Evolutionary conservation across 1,284 basidiomycete genomes (phyloP).

Genomic region (Mycena citricolor): DNA sequence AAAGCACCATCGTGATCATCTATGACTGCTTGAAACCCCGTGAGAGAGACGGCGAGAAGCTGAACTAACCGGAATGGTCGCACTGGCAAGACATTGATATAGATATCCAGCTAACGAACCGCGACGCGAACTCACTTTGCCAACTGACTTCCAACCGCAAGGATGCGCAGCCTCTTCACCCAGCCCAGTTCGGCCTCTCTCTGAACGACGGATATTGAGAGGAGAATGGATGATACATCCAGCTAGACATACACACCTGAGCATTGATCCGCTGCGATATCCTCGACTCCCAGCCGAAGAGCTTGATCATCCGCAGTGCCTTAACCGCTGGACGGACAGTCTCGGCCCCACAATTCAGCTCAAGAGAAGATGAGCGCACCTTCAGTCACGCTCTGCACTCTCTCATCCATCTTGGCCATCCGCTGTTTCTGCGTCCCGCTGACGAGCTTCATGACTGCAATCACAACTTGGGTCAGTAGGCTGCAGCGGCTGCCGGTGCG

Average conservation of each 20-base stretch:
- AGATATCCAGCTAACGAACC: no score
- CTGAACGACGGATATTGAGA: no score
- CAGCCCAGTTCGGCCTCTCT: constrained; percentile 55
- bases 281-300: constrained; percentile 65
- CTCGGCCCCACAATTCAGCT: not conserved
- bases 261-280: constrained; percentile 52
- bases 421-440: constrained; percentile 27
- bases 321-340: constrained; percentile 33
- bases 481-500: no score
- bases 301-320: constrained; percentile 60
- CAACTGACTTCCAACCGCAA: constrained; percentile 42
- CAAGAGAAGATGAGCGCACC: constrained; percentile 15
- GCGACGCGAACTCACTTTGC: no score
- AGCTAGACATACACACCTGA: no score
- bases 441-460: no score
- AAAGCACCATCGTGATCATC: no score
- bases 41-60: no score
- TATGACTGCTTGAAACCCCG: no score
- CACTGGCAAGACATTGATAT: no score
- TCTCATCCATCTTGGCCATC: constrained; percentile 41
- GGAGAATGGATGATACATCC: no score
- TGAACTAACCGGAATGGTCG: no score
- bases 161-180: constrained; percentile 44
- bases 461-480: constrained; percentile 15
- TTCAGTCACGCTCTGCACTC: constrained; percentile 55